Evolutionary conservation across 2,329 filamentous ascomycete genomes (phyloP).

Genomic region (Xylaria polymorpha): DNA sequence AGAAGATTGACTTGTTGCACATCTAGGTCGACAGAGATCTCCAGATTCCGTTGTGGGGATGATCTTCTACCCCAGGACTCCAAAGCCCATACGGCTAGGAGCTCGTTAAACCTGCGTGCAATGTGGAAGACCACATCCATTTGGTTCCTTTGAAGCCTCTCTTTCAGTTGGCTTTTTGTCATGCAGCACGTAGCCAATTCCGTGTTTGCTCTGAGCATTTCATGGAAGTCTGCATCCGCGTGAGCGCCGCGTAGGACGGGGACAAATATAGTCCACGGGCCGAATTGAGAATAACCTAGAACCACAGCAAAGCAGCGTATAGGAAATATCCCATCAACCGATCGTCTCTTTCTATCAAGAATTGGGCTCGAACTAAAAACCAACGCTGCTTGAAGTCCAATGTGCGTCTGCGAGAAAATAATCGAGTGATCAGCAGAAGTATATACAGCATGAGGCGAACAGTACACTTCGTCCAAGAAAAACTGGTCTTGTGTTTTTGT

Average conservation of each 20-base stretch:
- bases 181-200: slow-evolving; percentile 13
- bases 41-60: not conserved
- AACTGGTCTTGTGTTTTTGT: slow-evolving; percentile 16
- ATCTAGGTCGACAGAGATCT: slow-evolving; percentile 21
- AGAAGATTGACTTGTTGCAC: slow-evolving; percentile 16
- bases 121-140: not conserved
- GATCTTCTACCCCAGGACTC: not conserved
- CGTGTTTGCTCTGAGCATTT: not conserved
- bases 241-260: slow-evolving; percentile 22
- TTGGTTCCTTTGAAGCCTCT: not conserved
- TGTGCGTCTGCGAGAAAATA: not conserved
- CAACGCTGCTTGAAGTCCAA: slow-evolving; percentile 12
- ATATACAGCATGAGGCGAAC: slow-evolving; percentile 13
- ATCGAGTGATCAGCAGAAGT: slow-evolving; percentile 12
- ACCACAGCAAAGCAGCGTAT: slow-evolving; percentile 22
- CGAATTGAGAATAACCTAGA: slow-evolving; percentile 8
- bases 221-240: slow-evolving; percentile 22
- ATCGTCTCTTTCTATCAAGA: slow-evolving; percentile 5
- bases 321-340: not conserved
- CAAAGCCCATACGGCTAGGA: slow-evolving; percentile 20
- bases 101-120: slow-evolving; percentile 1
- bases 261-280: slow-evolving; percentile 25
- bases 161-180: slow-evolving; percentile 29
- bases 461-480: slow-evolving; percentile 25
- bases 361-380: slow-evolving; percentile 10